Evolutionary conservation across 1,284 basidiomycete species (phyloP).

Genomic region (Puccinia polysora): DNA sequence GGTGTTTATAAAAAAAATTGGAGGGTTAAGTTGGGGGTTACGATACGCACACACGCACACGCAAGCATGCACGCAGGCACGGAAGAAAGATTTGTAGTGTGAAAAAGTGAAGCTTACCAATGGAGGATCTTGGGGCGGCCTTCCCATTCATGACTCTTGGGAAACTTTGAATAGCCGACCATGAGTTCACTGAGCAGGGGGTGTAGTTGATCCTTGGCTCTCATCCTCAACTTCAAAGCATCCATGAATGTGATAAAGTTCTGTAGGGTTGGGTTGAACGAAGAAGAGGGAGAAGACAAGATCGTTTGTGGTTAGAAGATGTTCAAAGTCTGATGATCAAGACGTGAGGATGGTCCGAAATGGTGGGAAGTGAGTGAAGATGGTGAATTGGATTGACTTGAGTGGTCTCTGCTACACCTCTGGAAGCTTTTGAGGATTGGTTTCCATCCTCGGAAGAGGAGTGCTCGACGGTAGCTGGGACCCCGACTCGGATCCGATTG

Average conservation of each 20-base stretch:
- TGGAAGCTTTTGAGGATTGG: conserved; percentile 85
- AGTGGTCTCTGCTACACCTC: conserved; percentile 98
- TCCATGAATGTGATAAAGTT: conserved; percentile 99
- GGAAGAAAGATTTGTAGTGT: background rate
- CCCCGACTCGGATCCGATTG: conserved; percentile 81
- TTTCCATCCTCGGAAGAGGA: conserved; percentile 65
- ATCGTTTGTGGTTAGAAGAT: no score
- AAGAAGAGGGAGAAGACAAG: background rate
- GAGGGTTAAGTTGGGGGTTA: no score
- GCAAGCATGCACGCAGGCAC: background rate
- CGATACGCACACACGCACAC: no score
- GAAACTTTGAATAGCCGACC: conserved; percentile 83
- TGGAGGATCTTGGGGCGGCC: conserved; percentile 84
- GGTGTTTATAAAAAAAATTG: no score
- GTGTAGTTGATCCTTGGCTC: conserved; percentile 94
- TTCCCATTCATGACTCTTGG: conserved; percentile 88
- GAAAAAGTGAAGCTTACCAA: conserved; percentile 62
- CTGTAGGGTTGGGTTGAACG: conserved; percentile 54
- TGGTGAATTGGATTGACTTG: conserved; percentile 65
- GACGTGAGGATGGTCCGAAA: background rate
- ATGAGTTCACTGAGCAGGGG: conserved; percentile 91
- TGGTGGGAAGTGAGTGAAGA: no score
- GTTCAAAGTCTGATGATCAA: no score
- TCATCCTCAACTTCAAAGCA: conserved; percentile 80
- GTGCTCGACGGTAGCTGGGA: conserved; percentile 94